Base-by-base conservation (phyloP, 129 eudicot genomes). In the Mikania micrantha region DNA sequence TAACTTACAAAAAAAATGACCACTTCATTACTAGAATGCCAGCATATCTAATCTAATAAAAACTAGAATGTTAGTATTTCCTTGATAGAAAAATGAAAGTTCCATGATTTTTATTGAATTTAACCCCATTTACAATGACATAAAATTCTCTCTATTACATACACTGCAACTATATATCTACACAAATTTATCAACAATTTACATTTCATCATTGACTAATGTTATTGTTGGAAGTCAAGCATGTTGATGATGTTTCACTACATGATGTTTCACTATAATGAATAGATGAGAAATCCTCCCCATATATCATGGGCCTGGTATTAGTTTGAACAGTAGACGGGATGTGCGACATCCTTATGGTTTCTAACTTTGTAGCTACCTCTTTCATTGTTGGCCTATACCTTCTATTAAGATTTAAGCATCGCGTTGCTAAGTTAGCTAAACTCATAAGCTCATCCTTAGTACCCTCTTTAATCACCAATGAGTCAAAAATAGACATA, bases 341-440 rank as follows among this genome's bases (percentile, higher is more conserved):
- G 7, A 27, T 10, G 11, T 74, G 38, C 4, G 72, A 52, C 11
- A 1, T 66, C 52, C 58, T 39, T 12, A 74, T 65, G 35, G 22
- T 27, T 53, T 74, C 78, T 27, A 74, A 58, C 45, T 73, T 11
- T 38, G 1, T 39, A 9, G 44, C 44, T 1, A 39, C 44, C 10
- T 39, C 44, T 39, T 39, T 39, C 44, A 39, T 39, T 0, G 44
- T 39, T 39, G 36, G 36, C 7, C 36, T 3, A 32, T 36, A 36
- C 12, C 64, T 73, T 2, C 77, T 69, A 31, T 60, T 72, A 25
- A 32, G 9, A 27, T 45, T 72, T 19, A 72, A 20, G 62, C 77
- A 72, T 60, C 69, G 25, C 44, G 38, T 38, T 27, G 78, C 72
- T 8, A 73, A 41, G 52, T 63, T 73, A 35, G 77, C 64, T 5